Evolutionary conservation across 148 eudicot species (phyloP), one percentile per base, ranked within the genome.

Genomic region (Oxyria digyna): DNA sequence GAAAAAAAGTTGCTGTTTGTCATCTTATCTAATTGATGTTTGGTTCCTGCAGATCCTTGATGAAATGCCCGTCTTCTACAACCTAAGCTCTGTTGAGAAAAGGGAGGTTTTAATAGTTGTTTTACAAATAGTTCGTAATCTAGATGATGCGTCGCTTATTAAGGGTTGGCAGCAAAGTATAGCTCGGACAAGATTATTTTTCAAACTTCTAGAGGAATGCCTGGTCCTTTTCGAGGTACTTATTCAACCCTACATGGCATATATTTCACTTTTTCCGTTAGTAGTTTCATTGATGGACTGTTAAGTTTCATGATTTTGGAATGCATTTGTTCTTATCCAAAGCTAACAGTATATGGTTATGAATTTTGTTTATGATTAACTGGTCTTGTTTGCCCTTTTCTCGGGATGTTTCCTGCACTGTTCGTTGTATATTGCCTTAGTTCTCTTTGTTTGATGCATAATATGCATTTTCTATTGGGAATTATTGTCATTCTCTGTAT

Each of bases 21-120:
- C 26, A 24, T 37, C n/a, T 66, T 66, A 66, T 37, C 45, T 20
- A 8, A 35, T 20, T 41, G 69, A 35, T 66, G 69, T 66, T 62
- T 59, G n/a, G 64, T 73, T 40, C 74, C 1, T 81, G 85, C 93
- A 95, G 99, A 88, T 95, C 72, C 90, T 95, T 65, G 99, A 95
- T 73, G 99, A 95, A 79, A 95, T 95, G 99, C 99, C 99, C 15
- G 97, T 95, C 69, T 95, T 95, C 76, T 91, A 95, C 81, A 95
- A 95, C 77, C 89, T 95, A 66, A 86, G 80, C 81, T 81, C 96
- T 68, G 80, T 82, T 76, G 99, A 95, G 70, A 95, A 95, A 77
- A 96, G 97, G 74, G 99, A 95, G 80, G 91, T 91, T 71, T 74
- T 91, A 81, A 84, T 91, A 50, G 88, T 87, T 68, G 75, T 88